phyloP scores from a whole-genome alignment of 768 basidiomycete species.

The Leucocoprinus leucothites region DNA sequence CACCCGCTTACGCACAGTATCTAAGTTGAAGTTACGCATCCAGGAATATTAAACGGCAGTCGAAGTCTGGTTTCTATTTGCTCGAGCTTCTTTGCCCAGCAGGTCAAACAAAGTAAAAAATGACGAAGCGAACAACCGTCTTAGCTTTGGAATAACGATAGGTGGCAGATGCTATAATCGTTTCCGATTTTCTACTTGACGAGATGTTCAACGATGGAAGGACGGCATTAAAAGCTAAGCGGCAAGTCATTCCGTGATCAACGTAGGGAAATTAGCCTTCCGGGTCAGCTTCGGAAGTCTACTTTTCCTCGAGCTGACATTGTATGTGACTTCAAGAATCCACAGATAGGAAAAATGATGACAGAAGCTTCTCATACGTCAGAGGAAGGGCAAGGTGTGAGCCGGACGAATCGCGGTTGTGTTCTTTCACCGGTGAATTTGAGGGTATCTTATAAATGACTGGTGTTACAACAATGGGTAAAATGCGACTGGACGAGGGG shows the following conservation, averaged over 20 bases:
- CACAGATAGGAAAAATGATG: too few relatives aligned
- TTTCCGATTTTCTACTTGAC: neutral
- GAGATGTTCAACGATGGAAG: neutral
- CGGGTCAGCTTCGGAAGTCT: slow-evolving; percentile 7
- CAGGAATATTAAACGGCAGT: neutral
- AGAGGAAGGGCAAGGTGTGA: slow-evolving; percentile 1
- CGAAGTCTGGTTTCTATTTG: neutral
- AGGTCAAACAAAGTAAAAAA: neutral
- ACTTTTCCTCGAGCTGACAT: neutral
- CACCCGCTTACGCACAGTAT: neutral
- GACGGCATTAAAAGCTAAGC: neutral
- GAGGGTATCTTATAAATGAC: neutral
- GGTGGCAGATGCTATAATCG: too few relatives aligned
- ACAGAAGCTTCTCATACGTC: too few relatives aligned
- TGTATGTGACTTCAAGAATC: slow-evolving; percentile 1
- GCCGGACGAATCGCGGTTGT: slow-evolving; percentile 6
- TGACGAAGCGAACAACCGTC: neutral
- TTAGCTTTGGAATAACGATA: too few relatives aligned
- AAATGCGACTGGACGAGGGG: neutral
- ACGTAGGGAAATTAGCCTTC: neutral
- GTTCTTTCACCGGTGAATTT: slow-evolving; percentile 4
- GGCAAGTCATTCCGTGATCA: slow-evolving; percentile 1
- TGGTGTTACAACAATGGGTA: slow-evolving; percentile 6
- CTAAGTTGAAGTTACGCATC: neutral
- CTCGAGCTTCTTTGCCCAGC: slow-evolving; percentile 14